Evolutionary conservation across 345 rosid genomes (phyloP).

Genomic region (Syzygium grande): DNA sequence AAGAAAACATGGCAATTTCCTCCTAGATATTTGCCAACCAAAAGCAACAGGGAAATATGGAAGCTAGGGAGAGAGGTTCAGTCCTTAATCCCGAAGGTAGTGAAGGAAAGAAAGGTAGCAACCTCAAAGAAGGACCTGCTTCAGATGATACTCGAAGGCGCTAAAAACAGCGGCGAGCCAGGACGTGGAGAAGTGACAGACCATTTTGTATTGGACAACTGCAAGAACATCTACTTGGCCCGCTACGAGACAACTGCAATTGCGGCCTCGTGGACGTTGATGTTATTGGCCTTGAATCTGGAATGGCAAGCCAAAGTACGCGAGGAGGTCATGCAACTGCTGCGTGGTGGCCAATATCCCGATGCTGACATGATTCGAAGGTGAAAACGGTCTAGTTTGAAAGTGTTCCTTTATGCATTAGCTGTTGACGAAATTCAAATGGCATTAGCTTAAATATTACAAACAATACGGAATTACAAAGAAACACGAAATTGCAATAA

Average conservation of each 20-base stretch:
- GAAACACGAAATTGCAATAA: no score
- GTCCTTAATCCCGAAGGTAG: slow-evolving; percentile 13
- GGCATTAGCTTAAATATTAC: no score
- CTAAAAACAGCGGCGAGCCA: not conserved
- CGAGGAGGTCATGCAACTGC: not conserved
- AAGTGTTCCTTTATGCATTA: no score
- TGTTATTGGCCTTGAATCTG: slow-evolving; percentile 24
- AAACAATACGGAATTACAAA: no score
- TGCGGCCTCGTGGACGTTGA: slow-evolving; percentile 23
- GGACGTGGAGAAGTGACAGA: not conserved
- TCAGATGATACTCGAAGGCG: slow-evolving; percentile 22
- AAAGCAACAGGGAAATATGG: slow-evolving; percentile 25
- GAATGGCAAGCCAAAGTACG: slow-evolving; percentile 4
- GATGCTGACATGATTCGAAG: slow-evolving; percentile 1
- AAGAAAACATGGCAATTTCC: not conserved
- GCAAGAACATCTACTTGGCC: slow-evolving; percentile 43
- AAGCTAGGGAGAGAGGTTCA: slow-evolving; percentile 21
- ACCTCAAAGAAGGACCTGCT: slow-evolving; percentile 19
- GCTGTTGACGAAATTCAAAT: no score
- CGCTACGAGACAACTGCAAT: slow-evolving; percentile 31
- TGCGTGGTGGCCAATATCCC: not conserved
- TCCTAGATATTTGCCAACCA: slow-evolving; percentile 21
- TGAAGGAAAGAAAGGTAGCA: slow-evolving; percentile 8
- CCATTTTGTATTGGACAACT: slow-evolving; percentile 27
- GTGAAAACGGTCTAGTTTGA: slow-evolving; percentile 3